Percentiles rank a stretch among this genome's conserved stretches.
Conservation (phyloP, 2,329 filamentous ascomycete genomes). For the Phyllosticta paracitricarpa region DNA sequence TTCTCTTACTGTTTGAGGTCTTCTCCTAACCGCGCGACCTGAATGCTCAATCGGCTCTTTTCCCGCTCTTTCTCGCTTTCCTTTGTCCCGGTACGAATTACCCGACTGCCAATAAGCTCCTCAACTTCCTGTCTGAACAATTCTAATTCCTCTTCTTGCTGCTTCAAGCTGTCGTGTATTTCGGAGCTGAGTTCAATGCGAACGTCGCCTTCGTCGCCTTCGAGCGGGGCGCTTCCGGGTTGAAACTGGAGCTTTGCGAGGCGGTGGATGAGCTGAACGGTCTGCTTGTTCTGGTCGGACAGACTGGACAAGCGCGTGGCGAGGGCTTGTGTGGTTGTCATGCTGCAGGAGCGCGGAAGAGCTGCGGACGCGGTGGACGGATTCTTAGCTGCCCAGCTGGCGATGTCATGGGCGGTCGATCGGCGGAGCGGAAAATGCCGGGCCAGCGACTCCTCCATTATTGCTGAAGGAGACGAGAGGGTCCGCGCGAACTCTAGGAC, state of each 20-base stretch:
- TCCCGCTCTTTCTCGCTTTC: constrained; percentile 51
- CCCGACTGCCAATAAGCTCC: constrained; percentile 45
- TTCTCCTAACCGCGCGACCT: constrained; percentile 54
- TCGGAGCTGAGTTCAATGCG: constrained; percentile 68
- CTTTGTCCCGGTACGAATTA: constrained; percentile 27
- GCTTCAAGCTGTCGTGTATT: constrained; percentile 67
- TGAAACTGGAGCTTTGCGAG: constrained; percentile 51
- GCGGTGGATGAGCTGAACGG: constrained; percentile 45
- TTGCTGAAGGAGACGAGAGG: not conserved
- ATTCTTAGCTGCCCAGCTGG: not conserved
- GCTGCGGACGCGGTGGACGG: not conserved
- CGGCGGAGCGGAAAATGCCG: constrained; percentile 7
- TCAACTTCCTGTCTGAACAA: constrained; percentile 67
- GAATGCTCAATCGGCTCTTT: constrained; percentile 55
- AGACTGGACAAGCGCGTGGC: constrained; percentile 42
- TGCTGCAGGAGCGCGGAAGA: constrained; percentile 17
- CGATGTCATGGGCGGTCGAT: constrained; percentile 10
- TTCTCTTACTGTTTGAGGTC: constrained; percentile 61
- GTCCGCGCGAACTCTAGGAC: not conserved
- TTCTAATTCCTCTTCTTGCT: constrained; percentile 76
- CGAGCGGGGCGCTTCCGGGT: constrained; percentile 49
- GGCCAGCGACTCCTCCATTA: not conserved
- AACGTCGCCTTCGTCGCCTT: constrained; percentile 53
- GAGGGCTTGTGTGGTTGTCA: constrained; percentile 30
- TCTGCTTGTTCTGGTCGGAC: constrained; percentile 43